phyloP scores from a whole-genome alignment of 1,139 yeast species.

The Yamadazyma epiphylla region DNA sequence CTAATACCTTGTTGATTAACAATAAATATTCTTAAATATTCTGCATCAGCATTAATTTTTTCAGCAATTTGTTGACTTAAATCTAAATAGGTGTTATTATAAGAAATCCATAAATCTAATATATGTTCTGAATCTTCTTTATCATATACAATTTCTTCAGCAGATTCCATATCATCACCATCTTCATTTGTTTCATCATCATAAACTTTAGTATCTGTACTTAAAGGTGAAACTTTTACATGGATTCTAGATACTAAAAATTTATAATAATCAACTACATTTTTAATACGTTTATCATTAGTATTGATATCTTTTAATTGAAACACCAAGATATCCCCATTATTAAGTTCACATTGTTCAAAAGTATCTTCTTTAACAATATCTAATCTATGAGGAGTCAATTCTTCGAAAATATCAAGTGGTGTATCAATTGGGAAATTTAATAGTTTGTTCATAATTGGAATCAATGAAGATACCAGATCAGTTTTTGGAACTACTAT shows the following conservation, averaged over 20 bases:
- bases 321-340: slow-evolving; percentile 76
- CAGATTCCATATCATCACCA: slow-evolving; percentile 22
- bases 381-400: slow-evolving; percentile 62
- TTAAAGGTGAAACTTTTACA: slow-evolving; percentile 45
- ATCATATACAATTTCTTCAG: too few relatives aligned
- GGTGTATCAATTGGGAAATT: slow-evolving; percentile 38
- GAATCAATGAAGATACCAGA: slow-evolving; percentile 40
- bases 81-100: slow-evolving; percentile 53
- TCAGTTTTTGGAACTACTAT: slow-evolving; percentile 51
- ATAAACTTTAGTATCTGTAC: slow-evolving; percentile 2
- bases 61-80: slow-evolving; percentile 59
- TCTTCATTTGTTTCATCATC: slow-evolving; percentile 9
- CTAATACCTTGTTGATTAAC: slow-evolving; percentile 53
- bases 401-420: slow-evolving; percentile 63
- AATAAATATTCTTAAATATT: slow-evolving; percentile 62
- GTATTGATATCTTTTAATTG: slow-evolving; percentile 31
- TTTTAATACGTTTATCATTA: slow-evolving; percentile 19
- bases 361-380: slow-evolving; percentile 44
- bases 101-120: slow-evolving; percentile 70
- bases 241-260: slow-evolving; percentile 67
- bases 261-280: slow-evolving; percentile 53
- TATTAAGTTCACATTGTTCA: slow-evolving; percentile 62
- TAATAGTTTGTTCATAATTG: slow-evolving; percentile 41
- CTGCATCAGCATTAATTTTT: slow-evolving; percentile 51
- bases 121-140: slow-evolving; percentile 11